Evolutionary conservation across 2,329 filamentous ascomycete species (phyloP).

Genomic region (Penicillium italicum): DNA sequence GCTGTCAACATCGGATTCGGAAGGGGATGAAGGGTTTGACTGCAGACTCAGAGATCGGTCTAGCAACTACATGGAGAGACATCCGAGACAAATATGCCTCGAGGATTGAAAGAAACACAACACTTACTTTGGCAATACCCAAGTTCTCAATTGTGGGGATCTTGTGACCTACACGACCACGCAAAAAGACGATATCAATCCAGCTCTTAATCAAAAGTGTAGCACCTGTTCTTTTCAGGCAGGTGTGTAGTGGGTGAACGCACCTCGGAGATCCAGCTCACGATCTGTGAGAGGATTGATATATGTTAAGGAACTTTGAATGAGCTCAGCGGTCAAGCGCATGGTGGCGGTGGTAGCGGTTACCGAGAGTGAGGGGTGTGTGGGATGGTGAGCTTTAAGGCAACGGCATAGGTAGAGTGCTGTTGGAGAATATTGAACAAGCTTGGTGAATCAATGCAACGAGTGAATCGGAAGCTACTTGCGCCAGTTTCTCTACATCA

Average conservation of each 20-base stretch:
- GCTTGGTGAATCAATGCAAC: conserved; percentile 9
- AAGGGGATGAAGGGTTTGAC: neutral
- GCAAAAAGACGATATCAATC: conserved; percentile 71
- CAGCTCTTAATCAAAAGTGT: conserved; percentile 68
- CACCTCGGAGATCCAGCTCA: conserved; percentile 99
- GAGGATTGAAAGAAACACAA: neutral
- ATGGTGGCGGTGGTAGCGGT: conserved; percentile 56
- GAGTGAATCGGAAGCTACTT: conserved; percentile 9
- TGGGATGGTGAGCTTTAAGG: conserved; percentile 8
- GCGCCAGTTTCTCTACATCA: conserved; percentile 22
- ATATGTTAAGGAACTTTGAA: conserved; percentile 92
- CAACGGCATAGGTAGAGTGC: conserved; percentile 13
- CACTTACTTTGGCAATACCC: conserved; percentile 82
- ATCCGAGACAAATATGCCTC: neutral
- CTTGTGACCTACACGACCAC: conserved; percentile 76
- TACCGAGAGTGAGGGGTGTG: neutral
- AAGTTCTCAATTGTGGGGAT: conserved; percentile 97
- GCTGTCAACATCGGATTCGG: conserved; percentile 3
- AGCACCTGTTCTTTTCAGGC: conserved; percentile 78
- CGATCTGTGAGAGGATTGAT: conserved; percentile 98
- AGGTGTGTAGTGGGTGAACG: conserved; percentile 46
- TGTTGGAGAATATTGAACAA: neutral
- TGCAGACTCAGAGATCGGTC: neutral
- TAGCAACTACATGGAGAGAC: neutral
- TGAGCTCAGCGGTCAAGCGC: conserved; percentile 93